These are phyloP conservation scores for Coleophoma crateriformis DNA, from an alignment of 2,329 filamentous ascomycete species.

Conservation along the genomic window DNA sequence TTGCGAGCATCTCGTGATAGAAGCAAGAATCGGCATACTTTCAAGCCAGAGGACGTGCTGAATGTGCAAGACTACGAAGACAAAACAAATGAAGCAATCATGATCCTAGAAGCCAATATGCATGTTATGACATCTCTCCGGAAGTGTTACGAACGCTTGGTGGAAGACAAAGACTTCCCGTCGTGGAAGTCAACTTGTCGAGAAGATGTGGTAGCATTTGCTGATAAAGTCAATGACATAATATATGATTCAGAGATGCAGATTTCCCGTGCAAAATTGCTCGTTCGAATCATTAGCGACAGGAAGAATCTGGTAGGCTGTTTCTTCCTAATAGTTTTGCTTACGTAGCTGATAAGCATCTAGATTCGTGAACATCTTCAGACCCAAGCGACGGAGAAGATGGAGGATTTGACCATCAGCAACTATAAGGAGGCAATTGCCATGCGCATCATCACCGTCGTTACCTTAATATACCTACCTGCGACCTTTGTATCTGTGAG, in stretches of 20 bases:
- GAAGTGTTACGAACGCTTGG: slow-evolving; percentile 23
- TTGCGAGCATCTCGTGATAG: background rate
- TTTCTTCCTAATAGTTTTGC: background rate
- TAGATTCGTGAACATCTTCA: slow-evolving; percentile 30
- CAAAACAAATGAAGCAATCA: slow-evolving; percentile 27
- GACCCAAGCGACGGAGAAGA: slow-evolving; percentile 24
- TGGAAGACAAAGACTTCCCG: slow-evolving; percentile 17
- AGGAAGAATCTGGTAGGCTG: slow-evolving; percentile 28
- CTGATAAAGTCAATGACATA: slow-evolving; percentile 27
- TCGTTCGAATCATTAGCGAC: slow-evolving; percentile 28
- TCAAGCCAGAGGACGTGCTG: slow-evolving; percentile 24
- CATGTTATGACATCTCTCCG: slow-evolving; percentile 28
- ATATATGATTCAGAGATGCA: slow-evolving; percentile 31
- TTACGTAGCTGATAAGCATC: background rate
- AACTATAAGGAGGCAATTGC: slow-evolving; percentile 22
- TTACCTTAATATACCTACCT: slow-evolving; percentile 29
- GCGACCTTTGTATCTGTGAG: slow-evolving; percentile 30
- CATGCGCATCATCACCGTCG: slow-evolving; percentile 29
- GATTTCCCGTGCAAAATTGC: slow-evolving; percentile 26
- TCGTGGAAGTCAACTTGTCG: slow-evolving; percentile 10
- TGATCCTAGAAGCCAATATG: slow-evolving; percentile 31
- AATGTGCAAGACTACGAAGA: slow-evolving; percentile 33
- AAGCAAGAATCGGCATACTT: slow-evolving; percentile 3
- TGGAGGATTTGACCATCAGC: slow-evolving; percentile 21
- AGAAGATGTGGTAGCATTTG: slow-evolving; percentile 22